Percentiles rank a stretch among this genome's conserved stretches.
These are phyloP conservation scores for Globisporangium cederbergense DNA, from an alignment of 352 stramenopile genomes.

Conservation along the genomic window DNA sequence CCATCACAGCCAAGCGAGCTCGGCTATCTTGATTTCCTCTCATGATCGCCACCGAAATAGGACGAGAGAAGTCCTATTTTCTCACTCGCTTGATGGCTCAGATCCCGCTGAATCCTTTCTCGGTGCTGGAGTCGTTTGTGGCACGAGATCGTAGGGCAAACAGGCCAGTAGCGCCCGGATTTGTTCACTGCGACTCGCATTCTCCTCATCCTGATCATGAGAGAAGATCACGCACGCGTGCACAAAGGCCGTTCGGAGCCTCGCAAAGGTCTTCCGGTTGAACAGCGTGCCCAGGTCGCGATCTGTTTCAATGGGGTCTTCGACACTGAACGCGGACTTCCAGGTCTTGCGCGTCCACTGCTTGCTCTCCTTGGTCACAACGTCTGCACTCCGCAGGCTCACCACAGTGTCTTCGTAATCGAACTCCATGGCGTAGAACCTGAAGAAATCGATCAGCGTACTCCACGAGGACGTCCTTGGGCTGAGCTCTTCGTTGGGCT, in stretches of 20 bases:
- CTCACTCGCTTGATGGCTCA: background rate
- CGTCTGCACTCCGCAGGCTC: conserved; percentile 34
- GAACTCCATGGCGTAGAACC: conserved; percentile 72
- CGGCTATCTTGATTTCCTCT: background rate
- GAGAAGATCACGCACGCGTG: conserved; percentile 38
- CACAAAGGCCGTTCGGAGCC: conserved; percentile 50
- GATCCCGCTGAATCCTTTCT: conserved; percentile 8
- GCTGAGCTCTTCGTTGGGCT: background rate
- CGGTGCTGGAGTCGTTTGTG: background rate
- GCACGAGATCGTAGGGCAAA: conserved; percentile 15
- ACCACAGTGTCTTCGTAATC: conserved; percentile 64
- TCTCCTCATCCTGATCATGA: background rate
- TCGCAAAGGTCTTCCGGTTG: conserved; percentile 46
- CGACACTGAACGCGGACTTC: conserved; percentile 49
- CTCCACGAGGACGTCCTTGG: conserved; percentile 22
- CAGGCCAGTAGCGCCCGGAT: conserved; percentile 2
- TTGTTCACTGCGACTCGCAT: background rate
- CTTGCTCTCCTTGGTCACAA: conserved; percentile 42
- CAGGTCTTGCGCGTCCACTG: conserved; percentile 41
- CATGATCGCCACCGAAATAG: conserved; percentile 11
- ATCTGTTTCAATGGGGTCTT: conserved; percentile 73
- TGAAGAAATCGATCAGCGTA: conserved; percentile 63
- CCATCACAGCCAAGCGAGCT: background rate
- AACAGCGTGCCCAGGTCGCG: conserved; percentile 71
- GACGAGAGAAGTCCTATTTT: conserved; percentile 3